phyloP scores from a whole-genome alignment of 2,329 filamentous ascomycete species.

The Scytalidium lignicola region DNA sequence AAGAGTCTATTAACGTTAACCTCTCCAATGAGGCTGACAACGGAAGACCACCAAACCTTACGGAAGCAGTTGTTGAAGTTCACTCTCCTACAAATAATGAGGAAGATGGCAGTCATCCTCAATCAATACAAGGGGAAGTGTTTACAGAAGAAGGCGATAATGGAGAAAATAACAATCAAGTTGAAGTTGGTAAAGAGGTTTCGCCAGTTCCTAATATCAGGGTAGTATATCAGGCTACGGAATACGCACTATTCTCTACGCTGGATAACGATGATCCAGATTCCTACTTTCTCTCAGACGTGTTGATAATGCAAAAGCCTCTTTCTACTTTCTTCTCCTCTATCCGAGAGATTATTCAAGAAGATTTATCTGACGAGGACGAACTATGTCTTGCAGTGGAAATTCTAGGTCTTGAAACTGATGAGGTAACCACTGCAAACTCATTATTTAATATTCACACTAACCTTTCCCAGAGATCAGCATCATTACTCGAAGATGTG shows the following conservation, averaged over 20 bases:
- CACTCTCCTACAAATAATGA: background rate
- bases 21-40: background rate
- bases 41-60: background rate
- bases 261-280: constrained; percentile 45
- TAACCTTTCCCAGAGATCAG: constrained; percentile 39
- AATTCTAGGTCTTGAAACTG: constrained; percentile 48
- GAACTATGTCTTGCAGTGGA: constrained; percentile 52
- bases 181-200: background rate
- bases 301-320: constrained; percentile 44
- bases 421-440: constrained; percentile 41
- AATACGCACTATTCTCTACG: constrained; percentile 55
- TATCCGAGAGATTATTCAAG: constrained; percentile 48
- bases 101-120: background rate
- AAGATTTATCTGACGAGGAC: constrained; percentile 50
- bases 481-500: constrained; percentile 37
- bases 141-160: background rate
- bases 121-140: background rate
- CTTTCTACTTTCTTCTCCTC: constrained; percentile 51
- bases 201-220: constrained; percentile 36
- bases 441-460: constrained; percentile 13
- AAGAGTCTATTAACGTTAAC: background rate
- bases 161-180: background rate
- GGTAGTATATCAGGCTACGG: constrained; percentile 48
- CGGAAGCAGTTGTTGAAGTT: background rate
- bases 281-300: constrained; percentile 52